Percentiles rank a stretch among this genome's conserved stretches.
These are phyloP conservation scores for Mimosa bimucronata DNA, from an alignment of 306 rosid genomes.

Conservation along the genomic window DNA sequence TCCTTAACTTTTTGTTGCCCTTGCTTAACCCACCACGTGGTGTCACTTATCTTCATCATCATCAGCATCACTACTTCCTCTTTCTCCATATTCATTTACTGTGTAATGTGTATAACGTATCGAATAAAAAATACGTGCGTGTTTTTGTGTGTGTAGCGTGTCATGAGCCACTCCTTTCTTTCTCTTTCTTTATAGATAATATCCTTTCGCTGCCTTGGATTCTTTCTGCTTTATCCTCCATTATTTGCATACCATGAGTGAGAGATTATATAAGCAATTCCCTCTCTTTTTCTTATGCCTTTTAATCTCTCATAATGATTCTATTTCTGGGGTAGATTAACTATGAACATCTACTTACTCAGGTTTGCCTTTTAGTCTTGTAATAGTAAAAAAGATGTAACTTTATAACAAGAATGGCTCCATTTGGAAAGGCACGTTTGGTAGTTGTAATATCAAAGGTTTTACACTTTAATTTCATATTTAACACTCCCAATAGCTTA, in stretches of 20 bases:
- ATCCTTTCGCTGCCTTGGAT: background rate
- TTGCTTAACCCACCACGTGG: slow-evolving; percentile 4
- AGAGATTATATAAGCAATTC: background rate
- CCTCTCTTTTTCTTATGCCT: background rate
- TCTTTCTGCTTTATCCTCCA: background rate
- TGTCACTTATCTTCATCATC: background rate
- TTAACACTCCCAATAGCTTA: background rate
- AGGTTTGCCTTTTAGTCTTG: background rate
- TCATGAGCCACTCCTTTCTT: background rate
- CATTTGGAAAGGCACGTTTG: background rate
- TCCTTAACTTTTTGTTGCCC: slow-evolving; percentile 7
- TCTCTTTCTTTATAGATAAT: background rate
- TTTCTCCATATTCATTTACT: background rate
- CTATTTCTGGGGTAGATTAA: background rate
- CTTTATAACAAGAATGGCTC: background rate
- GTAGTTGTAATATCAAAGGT: background rate
- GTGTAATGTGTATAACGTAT: background rate
- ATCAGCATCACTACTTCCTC: background rate
- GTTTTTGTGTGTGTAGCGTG: background rate
- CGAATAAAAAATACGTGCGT: background rate
- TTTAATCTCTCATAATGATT: background rate
- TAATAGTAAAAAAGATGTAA: background rate
- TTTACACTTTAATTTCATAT: background rate
- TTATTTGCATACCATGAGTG: background rate
- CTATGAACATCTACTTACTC: background rate